Percentiles rank a stretch among this genome's conserved stretches.
These are phyloP conservation scores for Nemania diffusa DNA, from an alignment of 2,329 filamentous ascomycete species.

Conservation along the genomic window DNA sequence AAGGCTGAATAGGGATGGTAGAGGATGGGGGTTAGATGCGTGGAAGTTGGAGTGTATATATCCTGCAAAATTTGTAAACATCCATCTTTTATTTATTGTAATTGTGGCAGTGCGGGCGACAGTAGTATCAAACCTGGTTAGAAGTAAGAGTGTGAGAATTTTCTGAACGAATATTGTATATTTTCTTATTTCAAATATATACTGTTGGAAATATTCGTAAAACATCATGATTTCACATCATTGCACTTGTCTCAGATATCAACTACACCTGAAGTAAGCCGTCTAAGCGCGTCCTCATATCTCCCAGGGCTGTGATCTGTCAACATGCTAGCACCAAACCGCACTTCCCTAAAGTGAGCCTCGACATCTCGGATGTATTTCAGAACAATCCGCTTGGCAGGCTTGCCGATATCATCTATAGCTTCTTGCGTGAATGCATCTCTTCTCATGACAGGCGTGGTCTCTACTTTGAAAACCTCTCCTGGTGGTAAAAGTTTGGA, in stretches of 20 bases:
- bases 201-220: neutral
- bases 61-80: neutral
- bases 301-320: slow-evolving; percentile 78
- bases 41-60: slow-evolving; percentile 19
- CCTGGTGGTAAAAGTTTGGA: slow-evolving; percentile 78
- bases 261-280: slow-evolving; percentile 62
- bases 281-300: slow-evolving; percentile 76
- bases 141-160: neutral
- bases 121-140: neutral
- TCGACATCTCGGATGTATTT: slow-evolving; percentile 79
- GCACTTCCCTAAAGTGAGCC: slow-evolving; percentile 73
- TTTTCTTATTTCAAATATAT: too few relatives aligned
- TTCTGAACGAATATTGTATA: neutral
- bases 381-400: slow-evolving; percentile 74
- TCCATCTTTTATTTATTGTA: too few relatives aligned
- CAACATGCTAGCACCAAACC: slow-evolving; percentile 78
- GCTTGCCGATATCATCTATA: slow-evolving; percentile 66
- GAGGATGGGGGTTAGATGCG: neutral
- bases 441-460: slow-evolving; percentile 71
- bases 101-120: neutral
- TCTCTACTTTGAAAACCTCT: slow-evolving; percentile 79
- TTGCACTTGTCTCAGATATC: slow-evolving; percentile 27
- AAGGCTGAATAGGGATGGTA: slow-evolving; percentile 39
- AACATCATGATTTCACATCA: neutral
- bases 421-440: slow-evolving; percentile 67